Evolutionary conservation across 331 rosid species (phyloP), one percentile per base, ranked within the genome.

Genomic region (Acacia concinna): DNA sequence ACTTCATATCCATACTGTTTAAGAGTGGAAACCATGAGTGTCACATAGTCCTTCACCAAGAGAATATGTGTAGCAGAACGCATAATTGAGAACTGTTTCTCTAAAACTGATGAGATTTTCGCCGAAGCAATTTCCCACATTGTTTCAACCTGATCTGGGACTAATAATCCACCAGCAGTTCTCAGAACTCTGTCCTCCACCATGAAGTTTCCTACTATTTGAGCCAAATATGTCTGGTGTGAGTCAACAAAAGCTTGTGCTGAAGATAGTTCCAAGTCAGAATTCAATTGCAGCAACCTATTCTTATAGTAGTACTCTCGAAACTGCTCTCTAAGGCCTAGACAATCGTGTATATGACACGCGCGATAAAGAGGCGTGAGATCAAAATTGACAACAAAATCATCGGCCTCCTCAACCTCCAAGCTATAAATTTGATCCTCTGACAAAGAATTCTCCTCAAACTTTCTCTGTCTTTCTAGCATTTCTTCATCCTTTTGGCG

Each of bases 321-420:
- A 82, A 95, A 95, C 81, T 90, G 92, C 60, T 90, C 90, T 75
- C 52, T 89, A 66, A 89, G 86, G 54, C 99, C 99, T 31, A 93
- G 73, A 84, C 97, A 93, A 79, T 82, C 73, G 78, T 95, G 97
- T 72, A 95, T 91, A 76, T 95, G 94, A 85, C 89, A 90, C 71
- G 99, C 99, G 12, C 99, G 97, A 64, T 93, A 95, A 71, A 95
- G 87, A 56, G 97, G 98, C 11, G 98, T 93, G 59, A 95, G 85
- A 80, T 95, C 98, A 75, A 93, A 88, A 79, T 89, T 88, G 86
- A 88, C 70, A 32, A 81, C 79, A 20, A 91, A 87, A 66, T 95
- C 94, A 38, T 85, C 93, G 74, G 81, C 78, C 66, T 89, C 98
- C 80, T 87, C 97, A 77, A 84, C 90, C 68, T 90, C 99, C 84